These are phyloP conservation scores for Schizosaccharomyces japonicus DNA, from an alignment of 805 yeast species.

Conservation along the genomic window DNA sequence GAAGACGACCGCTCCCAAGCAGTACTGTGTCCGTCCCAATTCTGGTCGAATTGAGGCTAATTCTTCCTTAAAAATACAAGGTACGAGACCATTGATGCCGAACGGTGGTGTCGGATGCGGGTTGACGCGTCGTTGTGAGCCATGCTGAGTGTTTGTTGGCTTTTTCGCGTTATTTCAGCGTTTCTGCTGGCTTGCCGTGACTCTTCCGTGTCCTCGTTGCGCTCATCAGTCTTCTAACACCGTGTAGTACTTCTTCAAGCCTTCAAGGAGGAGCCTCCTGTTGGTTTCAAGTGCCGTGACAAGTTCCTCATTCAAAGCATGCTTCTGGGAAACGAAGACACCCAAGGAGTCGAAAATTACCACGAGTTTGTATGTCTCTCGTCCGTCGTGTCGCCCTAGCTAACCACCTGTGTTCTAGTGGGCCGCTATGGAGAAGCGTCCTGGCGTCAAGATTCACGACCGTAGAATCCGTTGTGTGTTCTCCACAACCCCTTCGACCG, in stretches of 20 bases:
- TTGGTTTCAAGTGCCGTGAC: constrained; percentile 63
- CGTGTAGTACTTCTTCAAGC: constrained; percentile 54
- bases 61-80: constrained; percentile 39
- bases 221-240: not conserved
- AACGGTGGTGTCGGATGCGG: too few relatives aligned
- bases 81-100: constrained; percentile 8
- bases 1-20: constrained; percentile 76
- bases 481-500: constrained; percentile 8
- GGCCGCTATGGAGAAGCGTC: not conserved
- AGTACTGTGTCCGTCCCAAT: constrained; percentile 48
- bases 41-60: constrained; percentile 65
- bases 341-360: not conserved
- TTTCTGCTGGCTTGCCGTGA: not conserved
- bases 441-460: not conserved
- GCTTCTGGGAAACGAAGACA: not conserved
- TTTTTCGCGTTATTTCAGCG: not conserved
- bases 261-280: constrained; percentile 44
- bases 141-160: too few relatives aligned
- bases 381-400: too few relatives aligned
- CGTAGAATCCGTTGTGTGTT: constrained; percentile 7
- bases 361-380: too few relatives aligned
- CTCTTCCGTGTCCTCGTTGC: not conserved
- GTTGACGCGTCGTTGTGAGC: too few relatives aligned
- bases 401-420: too few relatives aligned
- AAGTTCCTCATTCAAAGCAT: constrained; percentile 59